Evolutionary conservation across 148 eudicot genomes (phyloP).

Genomic region (Vaccinium corymbosum): DNA sequence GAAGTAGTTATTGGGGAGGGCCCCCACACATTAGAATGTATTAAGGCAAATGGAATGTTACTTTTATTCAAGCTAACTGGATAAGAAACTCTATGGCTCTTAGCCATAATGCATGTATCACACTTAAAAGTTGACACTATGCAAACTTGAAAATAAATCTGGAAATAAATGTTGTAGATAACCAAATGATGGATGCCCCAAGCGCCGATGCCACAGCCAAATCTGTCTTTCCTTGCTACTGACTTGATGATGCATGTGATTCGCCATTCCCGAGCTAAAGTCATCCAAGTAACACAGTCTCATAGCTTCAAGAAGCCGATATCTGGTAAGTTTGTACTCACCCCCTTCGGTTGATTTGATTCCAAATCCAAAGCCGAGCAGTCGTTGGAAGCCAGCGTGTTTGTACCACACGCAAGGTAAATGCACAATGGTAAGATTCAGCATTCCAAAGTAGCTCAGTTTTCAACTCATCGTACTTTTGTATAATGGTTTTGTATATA

Average conservation of each 20-base stretch:
- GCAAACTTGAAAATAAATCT: neutral
- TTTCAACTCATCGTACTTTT: neutral
- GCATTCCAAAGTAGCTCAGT: neutral
- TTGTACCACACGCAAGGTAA: constrained; percentile 76
- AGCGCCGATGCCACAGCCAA: too few relatives aligned
- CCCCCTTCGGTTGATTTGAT: constrained; percentile 14
- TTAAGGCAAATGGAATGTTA: neutral
- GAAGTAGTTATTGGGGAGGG: neutral
- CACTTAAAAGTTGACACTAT: neutral
- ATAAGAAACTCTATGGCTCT: neutral
- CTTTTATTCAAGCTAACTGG: neutral
- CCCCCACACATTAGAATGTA: constrained; percentile 10
- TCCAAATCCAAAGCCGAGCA: constrained; percentile 13
- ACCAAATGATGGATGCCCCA: too few relatives aligned
- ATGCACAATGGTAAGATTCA: constrained; percentile 61
- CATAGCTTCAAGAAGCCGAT: too few relatives aligned
- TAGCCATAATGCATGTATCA: neutral
- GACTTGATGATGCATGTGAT: too few relatives aligned
- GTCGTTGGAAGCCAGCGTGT: constrained; percentile 85
- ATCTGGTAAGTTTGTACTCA: too few relatives aligned
- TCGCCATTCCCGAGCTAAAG: neutral
- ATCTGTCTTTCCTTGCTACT: neutral
- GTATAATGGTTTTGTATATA: neutral
- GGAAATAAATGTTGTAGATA: too few relatives aligned
- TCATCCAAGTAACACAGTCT: neutral